Base-by-base conservation (phyloP, 805 yeast species). In the Yarrowia sp. region DNA sequence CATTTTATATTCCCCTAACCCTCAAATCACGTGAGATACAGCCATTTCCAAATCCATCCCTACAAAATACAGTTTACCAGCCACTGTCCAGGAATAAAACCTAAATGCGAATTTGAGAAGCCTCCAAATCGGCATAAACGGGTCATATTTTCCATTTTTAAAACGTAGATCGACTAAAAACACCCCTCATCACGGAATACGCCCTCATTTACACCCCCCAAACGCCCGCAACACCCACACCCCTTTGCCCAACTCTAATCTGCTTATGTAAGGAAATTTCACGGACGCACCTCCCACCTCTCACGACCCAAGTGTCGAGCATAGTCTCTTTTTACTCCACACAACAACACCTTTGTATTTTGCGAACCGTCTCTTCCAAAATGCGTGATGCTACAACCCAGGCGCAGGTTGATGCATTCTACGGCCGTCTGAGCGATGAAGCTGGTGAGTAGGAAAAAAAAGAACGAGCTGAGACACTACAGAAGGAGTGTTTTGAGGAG, bases 351-450 rank as follows among this genome's bases (percentile, higher is more conserved):
- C 9, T 6, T 6, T 8, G 28, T 14, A 17, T 13, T 18, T 48
- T 35, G 11, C 9, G 8, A 35, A 11, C 13, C 41, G n/a, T 11
- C 28, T 13, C n/a, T 4, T 11, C 5, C 11, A 53, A 53, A 41
- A 55, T 55, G 61, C 61, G 61, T 31, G 61, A 55, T 38, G 47
- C 61, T 10, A 10, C 61, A 39, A 55, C 47, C 38, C 45, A 55
- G 47, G 61, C 61, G 61, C 61, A 55, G 35, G 61, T 55, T 41
- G 61, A 55, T 41, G 61, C 47, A 28, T 55, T 55, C 15, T 47
- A 55, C 47, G 31, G 47, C 61, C 61, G 61, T 55, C 61, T 55
- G 47, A 41, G 45, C 47, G 61, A 55, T 31, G 61, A 55, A 28
- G 39, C 61, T 13, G 61, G 61, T 55, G 61, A 55, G 61, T 55